These are phyloP conservation scores for Tinospora cordifolia DNA, from an alignment of 164 flowering plant genomes.

Conservation along the genomic window DNA sequence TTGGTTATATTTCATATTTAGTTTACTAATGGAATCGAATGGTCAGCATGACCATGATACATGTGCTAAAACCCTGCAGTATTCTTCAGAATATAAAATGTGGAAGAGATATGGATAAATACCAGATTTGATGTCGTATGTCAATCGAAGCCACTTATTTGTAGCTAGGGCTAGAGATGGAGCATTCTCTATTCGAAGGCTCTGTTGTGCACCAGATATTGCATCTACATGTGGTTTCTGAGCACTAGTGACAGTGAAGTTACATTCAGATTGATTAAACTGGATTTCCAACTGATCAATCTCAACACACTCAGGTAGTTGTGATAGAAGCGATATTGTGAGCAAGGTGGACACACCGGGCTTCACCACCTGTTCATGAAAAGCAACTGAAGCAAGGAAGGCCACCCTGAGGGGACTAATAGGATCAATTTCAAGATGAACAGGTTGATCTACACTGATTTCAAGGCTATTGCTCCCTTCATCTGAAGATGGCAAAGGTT, in stretches of 20 bases:
- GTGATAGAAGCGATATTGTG: constrained; percentile 78
- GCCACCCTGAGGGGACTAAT: constrained; percentile 86
- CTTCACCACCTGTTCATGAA: constrained; percentile 83
- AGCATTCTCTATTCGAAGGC: constrained; percentile 44
- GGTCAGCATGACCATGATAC: background rate
- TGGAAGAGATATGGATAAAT: constrained; percentile 11
- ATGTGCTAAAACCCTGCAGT: background rate
- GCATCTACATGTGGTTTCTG: constrained; percentile 28
- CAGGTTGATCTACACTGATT: constrained; percentile 40
- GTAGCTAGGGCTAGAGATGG: constrained; percentile 41
- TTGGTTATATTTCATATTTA: background rate
- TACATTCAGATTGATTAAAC: constrained; percentile 80
- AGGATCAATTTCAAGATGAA: constrained; percentile 85
- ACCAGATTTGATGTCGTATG: constrained; percentile 79
- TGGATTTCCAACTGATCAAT: constrained; percentile 80
- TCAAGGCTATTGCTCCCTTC: constrained; percentile 26
- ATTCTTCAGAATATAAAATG: background rate
- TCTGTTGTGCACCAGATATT: constrained; percentile 22
- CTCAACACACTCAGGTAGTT: constrained; percentile 63
- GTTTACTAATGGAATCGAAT: too few species aligned
- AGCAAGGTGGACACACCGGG: constrained; percentile 54
- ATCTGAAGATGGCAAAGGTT: constrained; percentile 20
- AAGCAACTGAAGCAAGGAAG: constrained; percentile 84
- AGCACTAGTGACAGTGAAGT: constrained; percentile 53
- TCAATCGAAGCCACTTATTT: constrained; percentile 81